Percentiles rank a stretch among this genome's conserved stretches.
These are phyloP conservation scores for Podospora appendiculata DNA, from an alignment of 495 filamentous ascomycete genomes.

Conservation along the genomic window DNA sequence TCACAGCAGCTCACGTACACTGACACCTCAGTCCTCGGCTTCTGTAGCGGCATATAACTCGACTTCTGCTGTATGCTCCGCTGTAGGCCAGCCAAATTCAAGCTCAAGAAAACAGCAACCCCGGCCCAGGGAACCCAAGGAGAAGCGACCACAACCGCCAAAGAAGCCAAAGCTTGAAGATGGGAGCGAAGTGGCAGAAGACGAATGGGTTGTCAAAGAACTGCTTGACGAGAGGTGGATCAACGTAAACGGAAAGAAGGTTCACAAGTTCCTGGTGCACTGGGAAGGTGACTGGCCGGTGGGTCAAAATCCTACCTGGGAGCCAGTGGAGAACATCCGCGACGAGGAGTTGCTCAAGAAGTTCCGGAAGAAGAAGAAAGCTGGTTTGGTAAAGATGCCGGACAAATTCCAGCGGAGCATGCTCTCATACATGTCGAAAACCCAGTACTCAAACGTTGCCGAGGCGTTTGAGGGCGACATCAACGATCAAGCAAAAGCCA, in stretches of 20 bases:
- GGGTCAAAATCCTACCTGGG: slow-evolving; percentile 40
- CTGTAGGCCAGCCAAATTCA: neutral
- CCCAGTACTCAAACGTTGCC: slow-evolving; percentile 29
- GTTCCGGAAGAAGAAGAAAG: slow-evolving; percentile 24
- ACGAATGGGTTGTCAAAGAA: slow-evolving; percentile 29
- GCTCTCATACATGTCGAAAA: slow-evolving; percentile 7
- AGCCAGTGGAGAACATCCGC: slow-evolving; percentile 33
- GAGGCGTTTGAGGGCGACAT: slow-evolving; percentile 34
- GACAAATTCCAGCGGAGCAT: slow-evolving; percentile 7
- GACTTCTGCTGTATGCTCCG: no score
- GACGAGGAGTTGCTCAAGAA: slow-evolving; percentile 16
- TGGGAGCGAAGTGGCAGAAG: neutral
- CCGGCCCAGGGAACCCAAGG: neutral
- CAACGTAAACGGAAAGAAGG: slow-evolving; percentile 10
- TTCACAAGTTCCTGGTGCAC: slow-evolving; percentile 32
- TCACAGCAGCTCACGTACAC: no score
- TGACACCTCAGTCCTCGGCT: no score
- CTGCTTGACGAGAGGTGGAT: slow-evolving; percentile 27
- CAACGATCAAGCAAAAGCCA: neutral
- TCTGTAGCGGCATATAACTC: no score
- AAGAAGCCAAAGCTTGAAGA: neutral
- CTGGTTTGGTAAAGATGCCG: slow-evolving; percentile 7
- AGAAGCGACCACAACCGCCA: neutral
- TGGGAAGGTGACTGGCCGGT: slow-evolving; percentile 43
- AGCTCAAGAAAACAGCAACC: neutral